phyloP scores from a whole-genome alignment of 768 basidiomycete species.

The Peribolospora baueri region DNA sequence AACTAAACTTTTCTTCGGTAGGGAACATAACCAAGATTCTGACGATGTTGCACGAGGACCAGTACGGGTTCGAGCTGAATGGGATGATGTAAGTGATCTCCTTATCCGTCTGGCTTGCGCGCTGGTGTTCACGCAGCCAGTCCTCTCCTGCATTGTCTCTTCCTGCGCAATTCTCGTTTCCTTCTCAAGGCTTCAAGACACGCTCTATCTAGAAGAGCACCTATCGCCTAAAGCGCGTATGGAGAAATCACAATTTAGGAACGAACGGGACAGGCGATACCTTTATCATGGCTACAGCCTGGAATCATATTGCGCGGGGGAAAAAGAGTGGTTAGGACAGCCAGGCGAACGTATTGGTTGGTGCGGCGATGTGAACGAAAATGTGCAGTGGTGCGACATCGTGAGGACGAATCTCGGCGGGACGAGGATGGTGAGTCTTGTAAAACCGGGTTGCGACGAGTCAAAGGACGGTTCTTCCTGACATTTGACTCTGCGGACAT shows the following conservation, averaged over 20 bases:
- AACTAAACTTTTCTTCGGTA: not conserved
- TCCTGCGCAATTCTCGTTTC: not conserved
- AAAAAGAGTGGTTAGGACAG: conserved; percentile 5
- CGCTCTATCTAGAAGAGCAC: conserved; percentile 13
- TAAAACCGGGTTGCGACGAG: too few relatives aligned
- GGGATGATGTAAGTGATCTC: conserved; percentile 50
- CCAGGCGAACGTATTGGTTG: conserved; percentile 26
- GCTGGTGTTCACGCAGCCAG: conserved; percentile 12
- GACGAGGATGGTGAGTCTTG: too few relatives aligned
- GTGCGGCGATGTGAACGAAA: conserved; percentile 65
- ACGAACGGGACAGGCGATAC: conserved; percentile 18
- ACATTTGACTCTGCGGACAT: too few relatives aligned
- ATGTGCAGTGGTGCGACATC: conserved; percentile 72
- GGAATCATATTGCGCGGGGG: conserved; percentile 58
- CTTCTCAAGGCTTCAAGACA: conserved; percentile 2
- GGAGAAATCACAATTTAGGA: not conserved
- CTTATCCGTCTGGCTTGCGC: conserved; percentile 47
- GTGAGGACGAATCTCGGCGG: conserved; percentile 62
- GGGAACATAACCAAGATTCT: conserved; percentile 74
- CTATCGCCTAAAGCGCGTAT: conserved; percentile 1
- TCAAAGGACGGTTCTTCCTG: too few relatives aligned
- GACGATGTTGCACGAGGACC: conserved; percentile 56
- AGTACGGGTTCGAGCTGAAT: conserved; percentile 58
- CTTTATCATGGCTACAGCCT: conserved; percentile 38
- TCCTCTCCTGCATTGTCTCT: conserved; percentile 5